These are phyloP conservation scores for Gilbertella persicaria DNA, from an alignment of 371 early-diverging fungal genomes.

Conservation along the genomic window DNA sequence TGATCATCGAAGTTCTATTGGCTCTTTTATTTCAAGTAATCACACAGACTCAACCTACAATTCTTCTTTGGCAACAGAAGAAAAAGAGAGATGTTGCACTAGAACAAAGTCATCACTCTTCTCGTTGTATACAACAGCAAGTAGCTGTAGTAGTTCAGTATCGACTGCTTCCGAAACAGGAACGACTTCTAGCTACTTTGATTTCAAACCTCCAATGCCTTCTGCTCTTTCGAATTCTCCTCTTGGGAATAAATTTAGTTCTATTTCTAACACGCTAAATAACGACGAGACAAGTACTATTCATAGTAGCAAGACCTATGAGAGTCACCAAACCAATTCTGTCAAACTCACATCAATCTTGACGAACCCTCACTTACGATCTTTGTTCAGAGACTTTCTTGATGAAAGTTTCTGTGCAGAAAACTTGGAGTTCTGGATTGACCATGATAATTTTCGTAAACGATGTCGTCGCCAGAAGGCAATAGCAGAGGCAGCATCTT, in stretches of 20 bases:
- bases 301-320: slow-evolving; percentile 17
- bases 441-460: slow-evolving; percentile 29
- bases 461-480: slow-evolving; percentile 6
- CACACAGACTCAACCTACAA: no score
- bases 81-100: background rate
- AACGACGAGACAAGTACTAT: background rate
- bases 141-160: background rate
- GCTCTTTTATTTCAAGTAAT: background rate
- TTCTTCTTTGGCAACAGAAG: background rate
- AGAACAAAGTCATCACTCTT: background rate
- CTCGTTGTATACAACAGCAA: background rate
- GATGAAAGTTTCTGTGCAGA: slow-evolving; percentile 56
- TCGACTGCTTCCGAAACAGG: background rate
- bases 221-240: background rate
- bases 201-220: background rate
- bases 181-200: background rate
- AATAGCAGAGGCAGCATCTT: background rate
- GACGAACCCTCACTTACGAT: slow-evolving; percentile 39
- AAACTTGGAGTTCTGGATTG: slow-evolving; percentile 59
- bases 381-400: slow-evolving; percentile 54
- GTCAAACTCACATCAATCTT: slow-evolving; percentile 53
- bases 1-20: background rate
- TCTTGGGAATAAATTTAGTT: no score
- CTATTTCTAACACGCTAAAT: no score
- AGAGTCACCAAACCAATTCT: slow-evolving; percentile 48